Percentiles rank a stretch among this genome's conserved stretches.
phyloP scores from a whole-genome alignment of 257 asterid genomes.

The Nyctanthes arbortristis region DNA sequence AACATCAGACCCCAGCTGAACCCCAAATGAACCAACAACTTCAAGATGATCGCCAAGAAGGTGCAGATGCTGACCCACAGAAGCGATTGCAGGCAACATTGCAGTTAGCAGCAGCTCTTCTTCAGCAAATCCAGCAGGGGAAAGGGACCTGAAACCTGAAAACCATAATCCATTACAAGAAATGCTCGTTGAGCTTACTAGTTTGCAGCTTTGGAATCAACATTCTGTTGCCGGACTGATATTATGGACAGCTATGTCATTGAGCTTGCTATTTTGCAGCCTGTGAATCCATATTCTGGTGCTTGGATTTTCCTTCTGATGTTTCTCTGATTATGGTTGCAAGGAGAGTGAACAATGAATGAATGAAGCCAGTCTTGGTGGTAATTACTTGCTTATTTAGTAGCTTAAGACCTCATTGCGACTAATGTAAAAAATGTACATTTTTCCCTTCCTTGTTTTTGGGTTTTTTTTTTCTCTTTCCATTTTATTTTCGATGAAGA shows the following conservation, averaged over 20 bases:
- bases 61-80: slow-evolving; percentile 68
- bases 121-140: slow-evolving; percentile 92
- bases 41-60: slow-evolving; percentile 51
- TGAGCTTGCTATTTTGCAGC: background rate
- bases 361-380: background rate
- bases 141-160: slow-evolving; percentile 51
- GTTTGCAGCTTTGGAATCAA: slow-evolving; percentile 2
- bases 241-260: background rate
- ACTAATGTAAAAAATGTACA: too few species aligned
- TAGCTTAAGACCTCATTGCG: too few species aligned
- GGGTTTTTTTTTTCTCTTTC: too few species aligned
- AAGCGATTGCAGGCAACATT: slow-evolving; percentile 85
- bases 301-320: too few species aligned
- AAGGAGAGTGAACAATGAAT: background rate
- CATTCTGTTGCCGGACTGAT: background rate
- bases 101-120: slow-evolving; percentile 90
- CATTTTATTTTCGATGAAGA: too few species aligned
- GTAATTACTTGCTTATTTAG: background rate
- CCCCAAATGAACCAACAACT: slow-evolving; percentile 48
- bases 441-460: too few species aligned
- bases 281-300: background rate
- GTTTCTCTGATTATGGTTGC: background rate
- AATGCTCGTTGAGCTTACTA: background rate
- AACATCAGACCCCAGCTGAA: slow-evolving; percentile 41
- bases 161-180: background rate